Conservation (phyloP, 352 stramenopile genomes). For the Globisporangium mamillatum region DNA sequence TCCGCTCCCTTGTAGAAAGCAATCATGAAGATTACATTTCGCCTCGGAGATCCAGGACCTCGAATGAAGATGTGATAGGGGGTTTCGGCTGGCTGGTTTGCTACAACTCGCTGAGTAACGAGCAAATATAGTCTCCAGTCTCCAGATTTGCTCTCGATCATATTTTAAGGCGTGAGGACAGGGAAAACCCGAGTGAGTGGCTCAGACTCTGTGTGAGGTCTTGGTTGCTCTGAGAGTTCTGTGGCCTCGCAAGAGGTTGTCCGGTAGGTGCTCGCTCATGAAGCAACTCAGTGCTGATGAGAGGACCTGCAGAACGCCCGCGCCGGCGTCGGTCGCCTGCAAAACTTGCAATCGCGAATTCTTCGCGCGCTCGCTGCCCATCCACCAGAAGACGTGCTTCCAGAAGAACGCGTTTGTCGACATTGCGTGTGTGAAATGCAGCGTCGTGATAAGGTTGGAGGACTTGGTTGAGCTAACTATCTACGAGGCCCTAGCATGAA, state of each 20-base stretch:
- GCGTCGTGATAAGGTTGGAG: constrained; percentile 25
- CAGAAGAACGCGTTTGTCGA: constrained; percentile 56
- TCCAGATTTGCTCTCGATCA: too few relatives aligned
- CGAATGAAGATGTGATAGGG: too few relatives aligned
- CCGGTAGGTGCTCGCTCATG: background rate
- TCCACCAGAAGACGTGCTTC: constrained; percentile 75
- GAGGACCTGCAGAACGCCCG: background rate
- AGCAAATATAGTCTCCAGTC: too few relatives aligned
- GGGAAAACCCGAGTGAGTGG: too few relatives aligned
- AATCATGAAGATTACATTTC: too few relatives aligned
- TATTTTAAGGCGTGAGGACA: too few relatives aligned
- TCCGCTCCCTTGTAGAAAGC: too few relatives aligned
- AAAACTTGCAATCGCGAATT: constrained; percentile 49
- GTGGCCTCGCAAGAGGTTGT: background rate
- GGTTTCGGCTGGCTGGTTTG: too few relatives aligned
- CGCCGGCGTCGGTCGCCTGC: constrained; percentile 35
- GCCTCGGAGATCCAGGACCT: too few relatives aligned
- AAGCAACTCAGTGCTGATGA: background rate
- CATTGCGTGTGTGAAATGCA: constrained; percentile 43
- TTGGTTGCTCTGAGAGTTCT: too few relatives aligned
- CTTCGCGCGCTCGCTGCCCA: constrained; percentile 57
- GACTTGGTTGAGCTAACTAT: background rate
- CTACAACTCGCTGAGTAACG: too few relatives aligned
- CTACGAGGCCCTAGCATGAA: background rate
- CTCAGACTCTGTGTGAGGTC: too few relatives aligned